A percentile compares a stretch with the other conserved stretches of the same genome.
Conservation (phyloP, 1,284 basidiomycete species). For the Naganishia sp. region DNA sequence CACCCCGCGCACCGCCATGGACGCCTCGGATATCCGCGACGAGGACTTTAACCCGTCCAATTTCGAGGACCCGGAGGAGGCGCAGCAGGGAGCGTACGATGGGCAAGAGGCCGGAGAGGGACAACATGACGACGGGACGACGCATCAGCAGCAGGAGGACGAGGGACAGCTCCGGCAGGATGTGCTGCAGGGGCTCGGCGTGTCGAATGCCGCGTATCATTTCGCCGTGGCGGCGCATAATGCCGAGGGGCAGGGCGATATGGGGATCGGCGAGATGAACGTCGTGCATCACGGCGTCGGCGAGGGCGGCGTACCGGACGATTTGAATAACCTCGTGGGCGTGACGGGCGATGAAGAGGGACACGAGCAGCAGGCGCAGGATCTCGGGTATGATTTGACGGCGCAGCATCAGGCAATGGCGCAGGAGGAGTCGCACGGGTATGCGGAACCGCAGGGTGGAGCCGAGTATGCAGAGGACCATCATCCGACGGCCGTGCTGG, state of each 20-base stretch:
- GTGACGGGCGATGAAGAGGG: constrained; percentile 10
- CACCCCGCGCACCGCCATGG: not conserved
- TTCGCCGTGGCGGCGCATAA: constrained; percentile 7
- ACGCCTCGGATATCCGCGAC: constrained; percentile 27
- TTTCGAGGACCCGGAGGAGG: constrained; percentile 5
- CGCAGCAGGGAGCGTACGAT: no score
- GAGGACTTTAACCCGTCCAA: constrained; percentile 28
- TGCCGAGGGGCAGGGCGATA: constrained; percentile 14
- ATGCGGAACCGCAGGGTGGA: constrained; percentile 12
- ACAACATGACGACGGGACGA: not conserved
- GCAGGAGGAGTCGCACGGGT: constrained; percentile 8
- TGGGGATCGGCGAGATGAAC: constrained; percentile 20
- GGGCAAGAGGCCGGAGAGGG: not conserved
- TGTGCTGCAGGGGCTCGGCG: not conserved
- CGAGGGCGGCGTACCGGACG: not conserved
- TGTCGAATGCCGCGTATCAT: not conserved
- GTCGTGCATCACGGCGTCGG: constrained; percentile 14
- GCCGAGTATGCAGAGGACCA: constrained; percentile 16
- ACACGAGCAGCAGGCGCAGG: constrained; percentile 17
- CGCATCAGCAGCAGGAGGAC: constrained; percentile 20
- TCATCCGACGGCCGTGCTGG: constrained; percentile 11
- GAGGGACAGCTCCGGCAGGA: not conserved
- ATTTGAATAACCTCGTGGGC: constrained; percentile 12
- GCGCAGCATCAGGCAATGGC: constrained; percentile 8
- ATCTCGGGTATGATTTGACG: constrained; percentile 20